A percentile compares a stretch with the other conserved stretches of the same genome.
phyloP scores from a whole-genome alignment of 2,329 filamentous ascomycete species.

The Emmonsiellopsis sp. region DNA sequence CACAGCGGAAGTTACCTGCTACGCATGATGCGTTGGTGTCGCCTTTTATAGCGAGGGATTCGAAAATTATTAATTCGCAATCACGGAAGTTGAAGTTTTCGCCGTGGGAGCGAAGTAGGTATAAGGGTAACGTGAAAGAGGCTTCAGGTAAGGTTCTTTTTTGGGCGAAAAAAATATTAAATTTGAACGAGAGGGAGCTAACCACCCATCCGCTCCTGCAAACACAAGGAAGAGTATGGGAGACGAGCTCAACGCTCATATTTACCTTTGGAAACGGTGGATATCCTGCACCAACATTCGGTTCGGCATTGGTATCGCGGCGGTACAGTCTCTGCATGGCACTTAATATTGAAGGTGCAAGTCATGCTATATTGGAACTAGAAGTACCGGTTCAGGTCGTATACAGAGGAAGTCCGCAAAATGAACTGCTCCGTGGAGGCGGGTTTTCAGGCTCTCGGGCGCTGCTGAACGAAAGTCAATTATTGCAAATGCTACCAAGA shows the following conservation, averaged over 20 bases:
- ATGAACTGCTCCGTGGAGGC: not conserved
- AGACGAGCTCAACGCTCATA: not conserved
- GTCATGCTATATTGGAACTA: not conserved
- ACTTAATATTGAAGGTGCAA: conserved; percentile 1
- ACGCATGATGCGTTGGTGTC: conserved; percentile 1
- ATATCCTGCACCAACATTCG: conserved; percentile 4
- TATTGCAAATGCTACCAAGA: not conserved
- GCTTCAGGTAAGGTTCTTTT: not conserved
- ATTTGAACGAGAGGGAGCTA: not conserved
- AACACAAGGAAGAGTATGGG: not conserved
- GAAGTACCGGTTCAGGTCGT: conserved; percentile 5
- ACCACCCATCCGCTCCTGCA: not conserved
- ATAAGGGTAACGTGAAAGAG: not conserved
- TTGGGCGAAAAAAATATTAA: not conserved
- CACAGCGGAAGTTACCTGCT: conserved; percentile 3
- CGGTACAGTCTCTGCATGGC: conserved; percentile 6
- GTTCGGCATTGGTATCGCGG: conserved; percentile 5
- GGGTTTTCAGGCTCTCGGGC: not conserved
- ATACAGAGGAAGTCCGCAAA: not conserved
- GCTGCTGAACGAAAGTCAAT: not conserved
- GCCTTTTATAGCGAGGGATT: conserved; percentile 1
- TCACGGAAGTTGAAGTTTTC: conserved; percentile 4
- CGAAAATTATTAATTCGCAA: not conserved
- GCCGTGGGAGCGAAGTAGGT: conserved; percentile 2
- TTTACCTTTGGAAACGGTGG: not conserved